phyloP scores from a whole-genome alignment of 148 eudicot genomes.

The Diospyros kaki region DNA sequence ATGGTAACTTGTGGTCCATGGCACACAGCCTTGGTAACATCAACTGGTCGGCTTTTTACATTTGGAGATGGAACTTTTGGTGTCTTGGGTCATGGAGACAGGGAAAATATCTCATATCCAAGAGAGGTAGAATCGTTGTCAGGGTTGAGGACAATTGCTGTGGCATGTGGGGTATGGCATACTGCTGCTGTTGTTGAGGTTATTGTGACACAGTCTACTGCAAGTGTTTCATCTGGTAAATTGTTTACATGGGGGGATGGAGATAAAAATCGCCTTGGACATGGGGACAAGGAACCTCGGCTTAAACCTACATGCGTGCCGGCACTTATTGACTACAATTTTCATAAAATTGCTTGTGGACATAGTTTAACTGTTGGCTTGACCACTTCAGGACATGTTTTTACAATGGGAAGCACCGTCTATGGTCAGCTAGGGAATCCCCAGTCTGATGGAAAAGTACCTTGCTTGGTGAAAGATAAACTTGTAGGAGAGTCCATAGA shows the following conservation, averaged over 20 bases:
- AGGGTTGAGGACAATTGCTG: constrained; percentile 71
- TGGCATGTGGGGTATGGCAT: constrained; percentile 95
- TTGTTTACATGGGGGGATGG: constrained; percentile 95
- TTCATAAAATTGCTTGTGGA: constrained; percentile 82
- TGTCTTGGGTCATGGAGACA: constrained; percentile 79
- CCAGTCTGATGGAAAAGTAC: constrained; percentile 66
- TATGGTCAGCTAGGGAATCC: constrained; percentile 87
- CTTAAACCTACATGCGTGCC: constrained; percentile 82
- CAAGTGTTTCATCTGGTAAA: constrained; percentile 69
- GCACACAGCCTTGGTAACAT: constrained; percentile 77
- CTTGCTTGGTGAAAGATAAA: constrained; percentile 69
- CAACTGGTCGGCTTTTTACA: constrained; percentile 74
- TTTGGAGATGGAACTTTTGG: constrained; percentile 95
- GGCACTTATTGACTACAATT: constrained; percentile 70
- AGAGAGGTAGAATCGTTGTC: constrained; percentile 77
- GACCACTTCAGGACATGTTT: constrained; percentile 68
- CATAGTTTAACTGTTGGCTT: constrained; percentile 77
- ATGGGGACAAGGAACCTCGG: constrained; percentile 80
- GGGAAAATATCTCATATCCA: constrained; percentile 58
- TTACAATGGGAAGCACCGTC: constrained; percentile 87
- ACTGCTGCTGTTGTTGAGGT: constrained; percentile 92
- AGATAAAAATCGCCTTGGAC: constrained; percentile 85
- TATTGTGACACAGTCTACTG: constrained; percentile 62
- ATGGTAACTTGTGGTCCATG: constrained; percentile 80
- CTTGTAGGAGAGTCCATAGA: constrained; percentile 53